Evolutionary conservation across 1,284 basidiomycete species (phyloP).

Genomic region (Tetrapyrgos nigripes): DNA sequence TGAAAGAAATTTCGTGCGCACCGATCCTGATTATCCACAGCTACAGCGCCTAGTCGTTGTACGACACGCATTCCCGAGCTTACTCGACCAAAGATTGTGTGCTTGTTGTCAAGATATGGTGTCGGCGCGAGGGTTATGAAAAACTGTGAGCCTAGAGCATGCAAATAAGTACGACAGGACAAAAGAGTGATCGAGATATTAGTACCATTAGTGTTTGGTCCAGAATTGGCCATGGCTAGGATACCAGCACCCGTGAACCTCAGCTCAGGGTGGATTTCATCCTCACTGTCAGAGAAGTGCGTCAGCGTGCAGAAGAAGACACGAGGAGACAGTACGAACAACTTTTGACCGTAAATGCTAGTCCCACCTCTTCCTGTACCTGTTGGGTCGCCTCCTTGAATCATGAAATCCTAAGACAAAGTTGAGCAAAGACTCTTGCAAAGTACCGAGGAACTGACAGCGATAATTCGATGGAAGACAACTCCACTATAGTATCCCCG

Average conservation of each 20-base stretch:
- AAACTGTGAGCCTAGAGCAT: conserved; percentile 84
- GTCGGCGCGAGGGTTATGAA: conserved; percentile 91
- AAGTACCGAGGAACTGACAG: conserved; percentile 54
- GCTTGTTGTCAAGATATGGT: conserved; percentile 92
- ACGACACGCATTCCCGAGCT: conserved; percentile 87
- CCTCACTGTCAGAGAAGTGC: conserved; percentile 57
- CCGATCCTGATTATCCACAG: conserved; percentile 81
- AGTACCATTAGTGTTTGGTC: conserved; percentile 91
- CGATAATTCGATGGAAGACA: conserved; percentile 89
- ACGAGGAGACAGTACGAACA: conserved; percentile 54
- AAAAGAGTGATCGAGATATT: conserved; percentile 9
- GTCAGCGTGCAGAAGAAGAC: neutral
- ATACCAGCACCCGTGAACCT: conserved; percentile 97
- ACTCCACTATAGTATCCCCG: conserved; percentile 88
- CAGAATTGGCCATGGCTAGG: conserved; percentile 95
- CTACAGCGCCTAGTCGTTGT: conserved; percentile 82
- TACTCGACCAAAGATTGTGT: conserved; percentile 93
- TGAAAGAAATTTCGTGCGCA: conserved; percentile 31
- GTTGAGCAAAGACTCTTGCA: neutral
- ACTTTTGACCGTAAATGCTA: conserved; percentile 91
- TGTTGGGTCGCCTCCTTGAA: conserved; percentile 93
- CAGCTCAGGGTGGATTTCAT: conserved; percentile 88
- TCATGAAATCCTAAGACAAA: conserved; percentile 81
- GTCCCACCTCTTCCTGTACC: conserved; percentile 95
- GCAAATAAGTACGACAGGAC: conserved; percentile 2